phyloP scores from a whole-genome alignment of 2,329 filamentous ascomycete genomes.

The Trichothecium sympodiale region DNA sequence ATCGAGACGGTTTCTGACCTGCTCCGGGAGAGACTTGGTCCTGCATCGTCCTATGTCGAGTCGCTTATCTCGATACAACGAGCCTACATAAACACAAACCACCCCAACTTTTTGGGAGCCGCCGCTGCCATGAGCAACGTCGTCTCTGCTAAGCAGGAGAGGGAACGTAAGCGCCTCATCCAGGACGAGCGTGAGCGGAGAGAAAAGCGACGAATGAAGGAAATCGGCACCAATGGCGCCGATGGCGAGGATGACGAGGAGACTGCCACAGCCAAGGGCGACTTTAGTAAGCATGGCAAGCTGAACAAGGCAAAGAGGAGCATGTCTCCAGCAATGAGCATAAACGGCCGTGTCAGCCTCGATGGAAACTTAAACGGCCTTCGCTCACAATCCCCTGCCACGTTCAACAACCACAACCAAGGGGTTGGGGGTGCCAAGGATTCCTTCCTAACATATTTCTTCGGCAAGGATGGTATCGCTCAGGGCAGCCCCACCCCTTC shows the following conservation, averaged over 20 bases:
- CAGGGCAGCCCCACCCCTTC: slow-evolving; percentile 26
- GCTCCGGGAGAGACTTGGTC: slow-evolving; percentile 81
- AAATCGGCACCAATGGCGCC: slow-evolving; percentile 69
- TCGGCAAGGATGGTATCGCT: slow-evolving; percentile 75
- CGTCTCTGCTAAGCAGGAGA: slow-evolving; percentile 87
- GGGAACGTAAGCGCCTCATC: slow-evolving; percentile 69
- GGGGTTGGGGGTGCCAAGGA: slow-evolving; percentile 59
- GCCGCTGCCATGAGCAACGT: slow-evolving; percentile 97
- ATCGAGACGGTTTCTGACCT: slow-evolving; percentile 98
- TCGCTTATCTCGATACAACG: slow-evolving; percentile 95
- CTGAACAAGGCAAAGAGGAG: slow-evolving; percentile 47
- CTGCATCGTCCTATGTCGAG: slow-evolving; percentile 83
- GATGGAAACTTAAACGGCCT: slow-evolving; percentile 56
- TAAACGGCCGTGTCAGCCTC: slow-evolving; percentile 52
- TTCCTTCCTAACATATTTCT: slow-evolving; percentile 97
- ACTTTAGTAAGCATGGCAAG: slow-evolving; percentile 23
- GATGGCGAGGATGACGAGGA: slow-evolving; percentile 59
- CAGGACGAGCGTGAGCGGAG: slow-evolving; percentile 80
- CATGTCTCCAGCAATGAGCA: slow-evolving; percentile 69
- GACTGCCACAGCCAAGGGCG: slow-evolving; percentile 30
- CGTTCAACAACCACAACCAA: slow-evolving; percentile 26
- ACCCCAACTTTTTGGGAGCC: slow-evolving; percentile 94
- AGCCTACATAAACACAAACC: slow-evolving; percentile 98
- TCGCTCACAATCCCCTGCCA: slow-evolving; percentile 44
- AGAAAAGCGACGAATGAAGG: slow-evolving; percentile 73